Evolutionary conservation across 2,329 filamentous ascomycete species (phyloP), one percentile per base, ranked within the genome.

Genomic region (Epichloe scottii): DNA sequence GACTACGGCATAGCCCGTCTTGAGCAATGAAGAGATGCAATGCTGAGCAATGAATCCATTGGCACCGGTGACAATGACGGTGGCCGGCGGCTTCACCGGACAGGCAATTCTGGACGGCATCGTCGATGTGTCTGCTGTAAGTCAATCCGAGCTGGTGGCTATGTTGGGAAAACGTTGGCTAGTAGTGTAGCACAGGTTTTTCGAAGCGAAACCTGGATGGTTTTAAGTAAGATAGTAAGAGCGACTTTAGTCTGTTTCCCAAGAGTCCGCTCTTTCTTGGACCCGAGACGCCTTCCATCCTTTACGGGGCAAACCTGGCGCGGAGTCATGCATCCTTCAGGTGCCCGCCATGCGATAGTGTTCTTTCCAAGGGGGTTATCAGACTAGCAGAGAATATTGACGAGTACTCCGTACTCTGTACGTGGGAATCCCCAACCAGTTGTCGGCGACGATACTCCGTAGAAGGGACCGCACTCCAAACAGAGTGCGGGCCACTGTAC

Each of bases 31-130:
- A 4, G 66, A 64, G 44, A 64, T 59, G 49, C 65, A 66, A 55
- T 71, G 68, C 43, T 66, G 63, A 12, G 65, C 70, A 33, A 71
- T 66, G 52, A 70, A 69, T 54, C 69, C 69, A 54, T 71, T 73
- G 51, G 64, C 65, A 35, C 69, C 70, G 1, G 69, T 71, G 30
- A 71, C 67, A n/a, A 66, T 61, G 26, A 71, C 56, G 15, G 57
- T 51, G 10, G 59, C 56, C 8, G 62, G 63, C 3, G 62, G 54
- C 33, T 57, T 54, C 19, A 64, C 55, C 6, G 55, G 54, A 11
- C 53, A 51, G 17, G 53, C 50, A 47, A 60, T 35, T 52, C 54
- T 56, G 14, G 60, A 63, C 23, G 60, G 60, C 60, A 62, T 62
- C n/a, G 15, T 42, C 34, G 45, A 43, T 34, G 3, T 8, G 8